A percentile compares a stretch with the other conserved stretches of the same genome.
phyloP scores from a whole-genome alignment of 1,284 basidiomycete species.

The Microbotryomycetes sp. region DNA sequence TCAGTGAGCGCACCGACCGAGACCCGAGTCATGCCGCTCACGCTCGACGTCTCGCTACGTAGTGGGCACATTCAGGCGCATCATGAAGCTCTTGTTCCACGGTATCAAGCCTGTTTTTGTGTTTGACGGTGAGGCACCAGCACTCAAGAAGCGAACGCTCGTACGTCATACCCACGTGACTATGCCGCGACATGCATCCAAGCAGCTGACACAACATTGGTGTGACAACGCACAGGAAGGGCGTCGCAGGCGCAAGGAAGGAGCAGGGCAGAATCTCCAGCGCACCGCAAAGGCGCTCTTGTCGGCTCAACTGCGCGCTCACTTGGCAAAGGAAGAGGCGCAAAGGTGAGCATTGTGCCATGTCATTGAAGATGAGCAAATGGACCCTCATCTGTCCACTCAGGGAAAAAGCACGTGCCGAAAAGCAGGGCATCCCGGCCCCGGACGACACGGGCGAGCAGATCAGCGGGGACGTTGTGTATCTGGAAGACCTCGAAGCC shows the following conservation, averaged over 20 bases:
- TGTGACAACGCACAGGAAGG: conserved; percentile 53
- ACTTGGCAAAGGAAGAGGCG: conserved; percentile 75
- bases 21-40: background rate
- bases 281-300: conserved; percentile 80
- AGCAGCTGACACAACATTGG: background rate
- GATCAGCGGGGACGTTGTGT: conserved; percentile 64
- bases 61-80: conserved; percentile 51
- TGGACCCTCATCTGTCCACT: background rate
- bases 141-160: conserved; percentile 76
- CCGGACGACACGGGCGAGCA: conserved; percentile 32
- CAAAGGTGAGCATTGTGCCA: conserved; percentile 42
- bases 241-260: conserved; percentile 76
- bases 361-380: background rate
- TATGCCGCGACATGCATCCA: background rate
- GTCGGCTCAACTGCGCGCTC: conserved; percentile 76
- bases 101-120: conserved; percentile 96
- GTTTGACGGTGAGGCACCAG: conserved; percentile 90
- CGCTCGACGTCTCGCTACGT: background rate
- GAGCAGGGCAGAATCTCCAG: conserved; percentile 72
- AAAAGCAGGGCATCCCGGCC: background rate
- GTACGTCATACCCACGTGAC: conserved; percentile 47
- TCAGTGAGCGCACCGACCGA: conserved; percentile 40
- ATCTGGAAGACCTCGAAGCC: conserved; percentile 72
- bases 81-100: conserved; percentile 90
- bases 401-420: background rate